Percentiles rank a stretch among this genome's conserved stretches.
Evolutionary conservation across 768 basidiomycete genomes (phyloP).

Genomic region (Albatrellus ellisii): DNA sequence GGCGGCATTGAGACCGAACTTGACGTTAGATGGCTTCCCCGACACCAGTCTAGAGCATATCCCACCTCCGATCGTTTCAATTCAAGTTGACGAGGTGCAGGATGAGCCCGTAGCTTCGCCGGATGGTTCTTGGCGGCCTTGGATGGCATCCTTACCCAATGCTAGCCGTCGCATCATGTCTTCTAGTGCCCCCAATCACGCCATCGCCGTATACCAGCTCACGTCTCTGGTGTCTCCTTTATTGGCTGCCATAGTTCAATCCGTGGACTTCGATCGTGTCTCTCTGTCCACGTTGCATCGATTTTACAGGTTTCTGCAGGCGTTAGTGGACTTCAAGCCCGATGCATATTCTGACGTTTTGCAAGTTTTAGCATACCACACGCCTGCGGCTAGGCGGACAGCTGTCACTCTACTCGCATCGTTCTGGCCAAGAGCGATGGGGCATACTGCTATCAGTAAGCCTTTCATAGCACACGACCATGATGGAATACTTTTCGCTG

Average conservation of each 20-base stretch:
- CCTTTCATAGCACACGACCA: slow-evolving; percentile 31
- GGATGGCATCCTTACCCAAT: slow-evolving; percentile 9
- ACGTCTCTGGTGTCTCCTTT: slow-evolving; percentile 51
- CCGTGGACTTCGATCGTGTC: slow-evolving; percentile 27
- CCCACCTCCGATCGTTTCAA: slow-evolving; percentile 8
- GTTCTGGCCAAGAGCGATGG: slow-evolving; percentile 57
- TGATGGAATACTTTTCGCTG: slow-evolving; percentile 10
- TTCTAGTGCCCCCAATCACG: slow-evolving; percentile 44
- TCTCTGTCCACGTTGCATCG: slow-evolving; percentile 29
- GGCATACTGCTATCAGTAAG: slow-evolving; percentile 49
- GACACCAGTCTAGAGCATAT: neutral
- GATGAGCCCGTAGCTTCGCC: slow-evolving; percentile 3
- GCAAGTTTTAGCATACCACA: slow-evolving; percentile 57
- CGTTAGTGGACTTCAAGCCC: slow-evolving; percentile 42
- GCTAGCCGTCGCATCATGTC: slow-evolving; percentile 21
- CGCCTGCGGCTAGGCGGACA: slow-evolving; percentile 35
- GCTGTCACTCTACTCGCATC: slow-evolving; percentile 44
- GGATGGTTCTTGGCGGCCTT: slow-evolving; percentile 14
- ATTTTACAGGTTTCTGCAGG: slow-evolving; percentile 38
- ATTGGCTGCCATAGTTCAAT: slow-evolving; percentile 47
- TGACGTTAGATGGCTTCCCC: neutral
- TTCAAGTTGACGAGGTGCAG: slow-evolving; percentile 12
- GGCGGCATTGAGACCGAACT: no score
- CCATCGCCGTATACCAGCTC: slow-evolving; percentile 40
- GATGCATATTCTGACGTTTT: slow-evolving; percentile 64